phyloP scores from a whole-genome alignment of 2,329 filamentous ascomycete genomes.

The Penicillium sp. region DNA sequence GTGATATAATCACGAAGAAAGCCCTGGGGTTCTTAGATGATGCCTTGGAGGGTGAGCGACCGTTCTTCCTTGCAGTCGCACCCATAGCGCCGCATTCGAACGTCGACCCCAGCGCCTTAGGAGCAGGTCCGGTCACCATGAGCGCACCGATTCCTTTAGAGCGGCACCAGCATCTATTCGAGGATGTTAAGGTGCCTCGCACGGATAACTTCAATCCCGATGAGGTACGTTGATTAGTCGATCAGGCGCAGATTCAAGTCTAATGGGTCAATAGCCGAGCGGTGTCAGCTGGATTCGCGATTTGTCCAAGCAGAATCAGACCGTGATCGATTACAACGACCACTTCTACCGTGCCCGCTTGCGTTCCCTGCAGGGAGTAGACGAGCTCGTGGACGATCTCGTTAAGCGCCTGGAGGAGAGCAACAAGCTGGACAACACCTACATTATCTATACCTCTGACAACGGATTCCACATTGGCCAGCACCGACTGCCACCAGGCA shows the following conservation, averaged over 20 bases:
- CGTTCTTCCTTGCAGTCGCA: conserved; percentile 64
- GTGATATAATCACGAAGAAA: conserved; percentile 57
- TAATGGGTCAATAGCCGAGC: conserved; percentile 28
- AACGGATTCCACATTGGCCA: conserved; percentile 60
- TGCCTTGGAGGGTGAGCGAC: conserved; percentile 50
- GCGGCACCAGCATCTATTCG: conserved; percentile 59
- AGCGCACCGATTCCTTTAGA: conserved; percentile 54
- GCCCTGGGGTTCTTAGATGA: conserved; percentile 58
- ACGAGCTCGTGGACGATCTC: conserved; percentile 50
- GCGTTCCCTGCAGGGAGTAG: conserved; percentile 50
- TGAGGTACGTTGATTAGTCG: conserved; percentile 34
- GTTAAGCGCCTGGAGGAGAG: conserved; percentile 40
- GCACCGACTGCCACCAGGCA: conserved; percentile 55
- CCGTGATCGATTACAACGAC: conserved; percentile 49
- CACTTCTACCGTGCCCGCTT: conserved; percentile 50
- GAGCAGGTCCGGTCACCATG: conserved; percentile 31
- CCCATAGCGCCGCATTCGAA: conserved; percentile 64
- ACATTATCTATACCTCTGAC: conserved; percentile 58
- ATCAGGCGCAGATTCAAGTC: background rate
- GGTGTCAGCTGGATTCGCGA: conserved; percentile 46
- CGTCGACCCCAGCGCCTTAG: conserved; percentile 37
- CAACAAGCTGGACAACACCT: conserved; percentile 49
- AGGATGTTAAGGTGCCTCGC: conserved; percentile 55
- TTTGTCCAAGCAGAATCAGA: conserved; percentile 44
- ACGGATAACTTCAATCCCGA: conserved; percentile 63